Evolutionary conservation across 2,329 filamentous ascomycete species (phyloP), one percentile per base, ranked within the genome.

Genomic region (Diplodia scrobiculata): DNA sequence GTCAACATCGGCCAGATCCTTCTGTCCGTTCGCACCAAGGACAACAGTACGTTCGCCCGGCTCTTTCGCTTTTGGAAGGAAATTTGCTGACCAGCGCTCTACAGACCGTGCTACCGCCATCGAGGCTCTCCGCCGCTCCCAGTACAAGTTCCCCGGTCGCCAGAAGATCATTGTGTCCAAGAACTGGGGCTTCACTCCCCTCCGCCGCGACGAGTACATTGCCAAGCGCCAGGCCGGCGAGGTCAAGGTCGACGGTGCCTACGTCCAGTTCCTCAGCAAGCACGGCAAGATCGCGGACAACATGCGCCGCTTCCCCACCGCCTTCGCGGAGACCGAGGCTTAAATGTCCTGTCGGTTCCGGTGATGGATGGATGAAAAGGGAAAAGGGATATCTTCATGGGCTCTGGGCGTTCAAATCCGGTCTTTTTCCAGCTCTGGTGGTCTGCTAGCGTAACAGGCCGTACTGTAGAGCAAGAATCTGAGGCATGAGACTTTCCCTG

Each of bases 131-230:
- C 94, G 96, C 81, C 92, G 95, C 82, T 96, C 92, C 73, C 95
- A 97, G 90, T 97, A 98, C 92, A 99, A 98, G 91, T 99, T 99
- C 91, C 95, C 95, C 74, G 95, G 95, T 83, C 94, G 95, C 85
- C 95, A 99, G 89, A 99, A 99, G 92, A 98, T 99, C 86, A 97
- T 99, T 79, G 90, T 98, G 85, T 96, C 91, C 87, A 99, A 98
- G 92, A 99, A 99, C 89, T 99, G 95, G 95, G 95, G 95, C 76
- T 99, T 99, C 91, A 99, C 95, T 71, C 93, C 93, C 80, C 91
- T 99, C 77, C 90, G 92, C 79, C 93, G 95, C 77, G 95, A 98
- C 76, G 95, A 99, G 83, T 99, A 98, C 86, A 86, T 96, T 80
- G 88, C 92, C 83, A 91, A 94, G 86, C 96, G 96, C 88, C 87